phyloP scores from a whole-genome alignment of 2,329 filamentous ascomycete species.

The Sclerotiophoma versabilis region DNA sequence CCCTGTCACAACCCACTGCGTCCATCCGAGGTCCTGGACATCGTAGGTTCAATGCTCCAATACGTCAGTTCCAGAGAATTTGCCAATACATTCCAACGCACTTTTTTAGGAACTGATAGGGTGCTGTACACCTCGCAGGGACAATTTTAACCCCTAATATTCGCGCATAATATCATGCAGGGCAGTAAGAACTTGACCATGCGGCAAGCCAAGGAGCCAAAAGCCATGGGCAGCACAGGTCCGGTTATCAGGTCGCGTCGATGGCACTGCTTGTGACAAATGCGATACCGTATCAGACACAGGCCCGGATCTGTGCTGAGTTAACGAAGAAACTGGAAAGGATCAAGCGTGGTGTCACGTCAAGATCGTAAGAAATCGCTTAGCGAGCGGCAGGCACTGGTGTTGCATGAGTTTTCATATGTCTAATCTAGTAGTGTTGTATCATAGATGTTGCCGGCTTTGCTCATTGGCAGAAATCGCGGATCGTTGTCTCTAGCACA shows the following conservation, averaged over 20 bases:
- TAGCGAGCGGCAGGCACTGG: not conserved
- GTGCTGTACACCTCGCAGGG: not conserved
- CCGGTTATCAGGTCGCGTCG: slow-evolving; percentile 37
- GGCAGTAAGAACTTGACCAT: slow-evolving; percentile 51
- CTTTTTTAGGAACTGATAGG: slow-evolving; percentile 32
- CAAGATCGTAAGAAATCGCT: not conserved
- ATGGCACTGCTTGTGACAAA: slow-evolving; percentile 45
- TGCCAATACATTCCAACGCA: slow-evolving; percentile 16
- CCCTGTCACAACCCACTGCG: slow-evolving; percentile 41
- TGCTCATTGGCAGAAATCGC: not conserved
- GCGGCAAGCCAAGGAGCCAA: slow-evolving; percentile 46
- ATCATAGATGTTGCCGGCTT: not conserved
- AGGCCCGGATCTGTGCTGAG: slow-evolving; percentile 50
- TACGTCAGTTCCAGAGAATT: not conserved
- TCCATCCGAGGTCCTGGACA: slow-evolving; percentile 46
- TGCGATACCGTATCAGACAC: slow-evolving; percentile 43
- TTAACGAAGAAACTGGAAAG: slow-evolving; percentile 48
- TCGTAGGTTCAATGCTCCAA: not conserved
- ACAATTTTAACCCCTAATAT: slow-evolving; percentile 25
- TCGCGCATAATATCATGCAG: slow-evolving; percentile 50
- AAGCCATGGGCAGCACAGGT: slow-evolving; percentile 52
- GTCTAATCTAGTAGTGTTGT: not conserved
- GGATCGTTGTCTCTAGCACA: not conserved
- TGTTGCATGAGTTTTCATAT: not conserved
- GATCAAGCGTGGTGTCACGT: slow-evolving; percentile 41